Percentiles rank a stretch among this genome's conserved stretches.
phyloP scores from a whole-genome alignment of 768 basidiomycete species.

The Boletus rufocinnamomeus region DNA sequence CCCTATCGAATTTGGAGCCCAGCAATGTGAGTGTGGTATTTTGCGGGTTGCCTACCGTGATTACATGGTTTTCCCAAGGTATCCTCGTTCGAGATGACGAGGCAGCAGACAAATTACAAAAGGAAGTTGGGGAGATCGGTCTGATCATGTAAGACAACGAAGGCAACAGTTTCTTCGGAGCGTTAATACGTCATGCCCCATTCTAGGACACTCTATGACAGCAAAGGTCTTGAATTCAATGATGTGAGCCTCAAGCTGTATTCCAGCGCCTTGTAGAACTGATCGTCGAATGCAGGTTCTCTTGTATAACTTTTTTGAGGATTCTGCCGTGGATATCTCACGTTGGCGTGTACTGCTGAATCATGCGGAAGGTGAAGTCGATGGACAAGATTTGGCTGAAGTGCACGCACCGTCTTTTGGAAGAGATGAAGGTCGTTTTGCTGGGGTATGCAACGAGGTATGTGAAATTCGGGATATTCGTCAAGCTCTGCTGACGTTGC shows the following conservation, averaged over 20 bases:
- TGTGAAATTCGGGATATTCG: conserved; percentile 3
- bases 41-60: background rate
- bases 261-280: background rate
- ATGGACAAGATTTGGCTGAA: conserved; percentile 12
- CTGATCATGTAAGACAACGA: conserved; percentile 50
- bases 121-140: conserved; percentile 59
- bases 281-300: conserved; percentile 51
- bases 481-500: background rate
- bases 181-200: background rate
- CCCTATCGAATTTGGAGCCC: conserved; percentile 59
- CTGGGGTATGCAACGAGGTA: conserved; percentile 61
- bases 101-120: conserved; percentile 47
- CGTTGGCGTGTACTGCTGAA: conserved; percentile 66
- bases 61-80: conserved; percentile 40
- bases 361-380: conserved; percentile 29
- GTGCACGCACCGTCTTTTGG: conserved; percentile 46
- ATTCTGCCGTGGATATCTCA: conserved; percentile 50
- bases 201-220: conserved; percentile 35
- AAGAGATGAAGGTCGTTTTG: conserved; percentile 48
- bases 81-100: conserved; percentile 67
- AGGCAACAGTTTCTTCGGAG: background rate
- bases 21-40: conserved; percentile 53
- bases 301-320: conserved; percentile 73
- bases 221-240: conserved; percentile 33
- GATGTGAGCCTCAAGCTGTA: conserved; percentile 10